Evolutionary conservation across 768 basidiomycete species (phyloP), one percentile per base, ranked within the genome.

Genomic region (Omphalotus guepiniiformis): DNA sequence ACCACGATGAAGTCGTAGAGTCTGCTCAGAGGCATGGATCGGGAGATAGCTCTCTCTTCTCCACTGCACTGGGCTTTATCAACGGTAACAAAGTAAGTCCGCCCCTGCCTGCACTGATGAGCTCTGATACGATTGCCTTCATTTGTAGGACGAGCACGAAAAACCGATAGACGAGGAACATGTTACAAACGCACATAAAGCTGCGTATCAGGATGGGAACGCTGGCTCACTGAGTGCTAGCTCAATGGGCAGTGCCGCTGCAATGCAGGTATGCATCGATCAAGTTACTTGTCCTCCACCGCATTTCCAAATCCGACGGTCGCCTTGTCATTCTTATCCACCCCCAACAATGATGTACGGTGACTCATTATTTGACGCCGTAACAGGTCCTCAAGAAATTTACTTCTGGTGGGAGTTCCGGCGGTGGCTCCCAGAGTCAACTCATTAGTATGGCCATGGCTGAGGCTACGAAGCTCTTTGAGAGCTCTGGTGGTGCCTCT

Each of bases 381-480:
- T n/a, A 21, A 37, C 58, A 88, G 82, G 73, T 73, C 6, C 61
- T 90, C 49, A 83, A 89, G 67, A 58, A 72, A 55, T 88, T 87
- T 68, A 83, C 84, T 2, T 78, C 76, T 3, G 29, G 66, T 2
- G 51, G 66, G 25, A 16, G 54, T 5, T 41, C 59, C 25, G 66
- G 67, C 4, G 65, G 75, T 6, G 68, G 72, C 38, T 73, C 71
- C 41, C 72, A 76, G 61, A 80, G 79, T 30, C 63, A 93, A 63
- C 68, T 94, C 50, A 82, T 95, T 65, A 85, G 86, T 57, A 64
- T 91, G 63, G 92, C 93, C 3, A 91, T 95, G 89, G 79, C 80
- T 0, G 85, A 94, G 55, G 86, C 82, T 0, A 69, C 76, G 13
- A 85, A 88, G 60, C 65, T 90, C 40, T 87, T 93, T 55, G 88